Evolutionary conservation across 495 filamentous ascomycete genomes (phyloP).

Genomic region (Lasiosphaeria ovina): DNA sequence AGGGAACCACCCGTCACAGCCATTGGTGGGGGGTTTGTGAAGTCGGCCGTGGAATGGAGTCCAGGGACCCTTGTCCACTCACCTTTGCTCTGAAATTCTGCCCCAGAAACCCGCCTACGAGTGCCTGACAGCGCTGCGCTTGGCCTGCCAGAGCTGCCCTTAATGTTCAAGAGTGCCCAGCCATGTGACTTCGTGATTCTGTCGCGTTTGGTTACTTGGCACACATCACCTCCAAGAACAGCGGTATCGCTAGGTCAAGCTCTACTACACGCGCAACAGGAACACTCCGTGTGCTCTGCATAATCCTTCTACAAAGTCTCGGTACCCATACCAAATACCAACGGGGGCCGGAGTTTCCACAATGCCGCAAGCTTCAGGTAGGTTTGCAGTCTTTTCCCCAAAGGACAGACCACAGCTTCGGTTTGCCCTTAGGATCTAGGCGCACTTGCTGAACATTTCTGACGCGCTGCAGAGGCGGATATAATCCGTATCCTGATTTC

Average conservation of each 20-base stretch:
- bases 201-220: constrained; percentile 18
- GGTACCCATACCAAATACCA: neutral
- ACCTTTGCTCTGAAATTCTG: neutral
- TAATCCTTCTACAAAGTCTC: neutral
- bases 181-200: constrained; percentile 29
- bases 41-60: no score
- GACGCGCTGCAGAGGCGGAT: constrained; percentile 59
- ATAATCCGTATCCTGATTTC: constrained; percentile 93
- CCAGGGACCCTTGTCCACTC: no score
- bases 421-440: neutral
- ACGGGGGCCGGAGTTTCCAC: neutral
- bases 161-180: neutral
- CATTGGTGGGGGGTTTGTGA: no score
- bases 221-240: neutral
- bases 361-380: constrained; percentile 29
- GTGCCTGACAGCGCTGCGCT: neutral
- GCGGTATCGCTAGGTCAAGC: neutral
- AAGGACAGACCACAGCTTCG: neutral
- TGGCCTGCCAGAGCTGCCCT: neutral
- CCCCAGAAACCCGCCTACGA: neutral
- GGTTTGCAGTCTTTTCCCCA: neutral
- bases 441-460: constrained; percentile 4
- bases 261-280: neutral
- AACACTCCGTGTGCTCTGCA: neutral
- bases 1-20: neutral